phyloP scores from a whole-genome alignment of 805 yeast species.

The Candida dajiaensis region DNA sequence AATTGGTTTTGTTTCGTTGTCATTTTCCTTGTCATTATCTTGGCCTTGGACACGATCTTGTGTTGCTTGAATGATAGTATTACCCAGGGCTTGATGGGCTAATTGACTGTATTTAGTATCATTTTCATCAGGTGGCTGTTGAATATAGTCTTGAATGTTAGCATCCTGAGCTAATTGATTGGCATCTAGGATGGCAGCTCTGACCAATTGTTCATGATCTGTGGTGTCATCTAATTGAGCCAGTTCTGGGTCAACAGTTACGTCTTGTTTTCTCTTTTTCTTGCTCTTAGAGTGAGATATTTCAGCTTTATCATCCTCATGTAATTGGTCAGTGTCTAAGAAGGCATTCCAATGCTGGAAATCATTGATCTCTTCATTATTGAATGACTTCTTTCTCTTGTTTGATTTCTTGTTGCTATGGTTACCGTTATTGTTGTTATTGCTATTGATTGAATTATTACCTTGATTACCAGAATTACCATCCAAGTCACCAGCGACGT shows the following conservation, averaged over 20 bases:
- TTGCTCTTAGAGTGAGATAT: not conserved
- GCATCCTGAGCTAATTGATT: slow-evolving; percentile 49
- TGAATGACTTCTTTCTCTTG: slow-evolving; percentile 18
- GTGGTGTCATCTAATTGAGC: slow-evolving; percentile 41
- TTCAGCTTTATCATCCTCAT: slow-evolving; percentile 11
- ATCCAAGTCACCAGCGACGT: slow-evolving; percentile 60
- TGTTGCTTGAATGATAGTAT: slow-evolving; percentile 23
- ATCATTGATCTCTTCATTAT: slow-evolving; percentile 19
- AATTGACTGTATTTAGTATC: slow-evolving; percentile 4
- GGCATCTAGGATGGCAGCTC: slow-evolving; percentile 67
- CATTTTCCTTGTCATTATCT: not conserved
- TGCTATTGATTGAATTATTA: slow-evolving; percentile 3
- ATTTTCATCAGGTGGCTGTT: slow-evolving; percentile 18
- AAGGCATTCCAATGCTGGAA: slow-evolving; percentile 26
- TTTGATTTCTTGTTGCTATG: slow-evolving; percentile 1
- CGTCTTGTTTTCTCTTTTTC: slow-evolving; percentile 7
- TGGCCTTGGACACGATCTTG: slow-evolving; percentile 1
- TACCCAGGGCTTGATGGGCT: slow-evolving; percentile 11
- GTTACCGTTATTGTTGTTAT: slow-evolving; percentile 11
- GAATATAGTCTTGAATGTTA: slow-evolving; percentile 25
- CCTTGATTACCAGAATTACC: slow-evolving; percentile 18
- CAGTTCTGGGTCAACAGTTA: slow-evolving; percentile 53
- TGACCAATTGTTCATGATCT: slow-evolving; percentile 60
- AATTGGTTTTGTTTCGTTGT: not conserved
- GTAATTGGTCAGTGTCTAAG: slow-evolving; percentile 21